Conservation (phyloP, 352 stramenopile genomes). For the Phytophthora uliginosa region DNA sequence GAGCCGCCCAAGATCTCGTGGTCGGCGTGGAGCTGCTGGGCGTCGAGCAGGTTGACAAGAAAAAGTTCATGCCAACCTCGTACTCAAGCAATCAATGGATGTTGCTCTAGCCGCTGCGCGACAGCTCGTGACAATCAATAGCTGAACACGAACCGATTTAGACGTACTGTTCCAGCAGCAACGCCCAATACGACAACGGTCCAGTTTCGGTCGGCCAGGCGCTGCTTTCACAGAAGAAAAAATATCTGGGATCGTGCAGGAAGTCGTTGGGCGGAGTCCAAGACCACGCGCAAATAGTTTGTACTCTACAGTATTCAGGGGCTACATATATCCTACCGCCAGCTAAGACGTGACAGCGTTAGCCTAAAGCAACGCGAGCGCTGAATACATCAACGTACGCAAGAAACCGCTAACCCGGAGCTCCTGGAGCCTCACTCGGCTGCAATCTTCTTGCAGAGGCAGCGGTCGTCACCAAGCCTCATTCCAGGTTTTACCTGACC, state of each 20-base stretch:
- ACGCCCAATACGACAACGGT: not conserved
- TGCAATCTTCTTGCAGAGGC: not conserved
- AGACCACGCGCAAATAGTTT: not conserved
- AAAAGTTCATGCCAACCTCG: not conserved
- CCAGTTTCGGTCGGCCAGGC: not conserved
- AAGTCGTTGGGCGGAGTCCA: not conserved
- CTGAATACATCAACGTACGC: not conserved
- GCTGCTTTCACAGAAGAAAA: not conserved
- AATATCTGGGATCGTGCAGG: not conserved
- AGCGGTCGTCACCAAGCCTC: not conserved
- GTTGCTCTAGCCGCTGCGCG: too few species aligned
- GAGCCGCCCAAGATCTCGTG: not conserved
- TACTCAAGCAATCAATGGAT: not conserved
- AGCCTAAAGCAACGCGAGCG: not conserved
- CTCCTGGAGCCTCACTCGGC: not conserved
- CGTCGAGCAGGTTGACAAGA: not conserved
- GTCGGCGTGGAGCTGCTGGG: not conserved
- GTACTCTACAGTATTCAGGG: too few species aligned
- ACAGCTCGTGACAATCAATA: not conserved
- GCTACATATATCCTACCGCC: not conserved
- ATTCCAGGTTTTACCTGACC: not conserved
- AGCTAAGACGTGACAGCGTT: not conserved
- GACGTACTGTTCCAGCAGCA: not conserved
- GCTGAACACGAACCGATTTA: not conserved
- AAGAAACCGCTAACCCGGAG: not conserved